Evolutionary conservation across 2,329 filamentous ascomycete genomes (phyloP), one percentile per base, ranked within the genome.

Genomic region (Stagonosporopsis vannaccii): DNA sequence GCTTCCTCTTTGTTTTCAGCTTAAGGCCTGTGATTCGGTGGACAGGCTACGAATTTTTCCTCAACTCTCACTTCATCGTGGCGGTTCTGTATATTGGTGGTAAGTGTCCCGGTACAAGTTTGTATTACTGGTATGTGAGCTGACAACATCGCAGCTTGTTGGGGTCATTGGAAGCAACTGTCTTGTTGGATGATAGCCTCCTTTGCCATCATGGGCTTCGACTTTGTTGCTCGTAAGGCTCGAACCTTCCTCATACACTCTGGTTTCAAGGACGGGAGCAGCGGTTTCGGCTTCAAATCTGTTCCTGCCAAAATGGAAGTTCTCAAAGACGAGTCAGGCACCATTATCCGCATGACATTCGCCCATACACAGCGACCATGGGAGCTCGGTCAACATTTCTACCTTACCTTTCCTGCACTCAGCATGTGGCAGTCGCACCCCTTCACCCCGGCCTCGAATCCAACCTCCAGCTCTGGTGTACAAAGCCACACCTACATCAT

Each of bases 21-120:
- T 80, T 81, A 0, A 77, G 80, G 12, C 79, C 79, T 64, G 86
- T 81, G 1, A 88, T 91, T 51, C 80, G 82, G 7, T 75, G 81
- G 49, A 90, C 87, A 0, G 89, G 90, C 1, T 90, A 92, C 72
- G 89, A 92, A 65, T 86, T 89, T 75, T 92, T 92, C 79, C 82
- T 88, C 58, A 90, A 90, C 69, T 78, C 83, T 0, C 89, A 92
- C 69, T 90, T 90, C 63, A 78, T 91, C 13, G 78, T 91, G 1
- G 89, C 89, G 7, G 84, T 88, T 74, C 71, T 91, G 6, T 92
- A 90, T 71, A 82, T 91, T 7, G 90, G 87, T 12, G 50, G 50
- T 47, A 30, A 42, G 50, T 30, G 13, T 17, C 12, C 1, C n/a
- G 15, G 17, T n/a, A 6, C 28, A n/a, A 17, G n/a, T 13, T 28